Evolutionary conservation across 2,329 filamentous ascomycete genomes (phyloP).

Genomic region (Ascochyta clinopodiicola): DNA sequence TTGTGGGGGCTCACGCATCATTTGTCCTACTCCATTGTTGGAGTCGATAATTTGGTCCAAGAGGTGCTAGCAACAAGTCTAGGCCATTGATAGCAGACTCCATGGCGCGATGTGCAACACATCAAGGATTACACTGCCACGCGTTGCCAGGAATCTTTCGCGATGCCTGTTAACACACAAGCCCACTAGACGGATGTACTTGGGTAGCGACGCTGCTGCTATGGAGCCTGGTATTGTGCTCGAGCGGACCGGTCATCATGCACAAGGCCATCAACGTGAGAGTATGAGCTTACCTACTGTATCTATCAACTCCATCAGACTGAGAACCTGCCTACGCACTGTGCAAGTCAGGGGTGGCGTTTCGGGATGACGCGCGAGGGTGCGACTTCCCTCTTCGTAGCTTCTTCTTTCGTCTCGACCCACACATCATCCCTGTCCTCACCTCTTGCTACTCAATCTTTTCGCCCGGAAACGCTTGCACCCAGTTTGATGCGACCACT

Average conservation of each 20-base stretch:
- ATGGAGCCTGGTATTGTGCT: not conserved
- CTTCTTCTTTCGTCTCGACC: conserved; percentile 22
- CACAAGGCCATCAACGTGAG: not conserved
- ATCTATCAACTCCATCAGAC: not conserved
- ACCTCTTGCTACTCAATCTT: not conserved
- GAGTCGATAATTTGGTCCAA: not conserved
- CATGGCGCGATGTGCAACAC: not conserved
- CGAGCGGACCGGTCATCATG: not conserved
- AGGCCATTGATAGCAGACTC: not conserved
- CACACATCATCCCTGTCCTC: conserved; percentile 8
- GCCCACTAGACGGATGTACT: not conserved
- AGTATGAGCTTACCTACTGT: not conserved
- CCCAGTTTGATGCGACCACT: not conserved
- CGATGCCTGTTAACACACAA: not conserved
- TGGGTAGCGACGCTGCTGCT: not conserved
- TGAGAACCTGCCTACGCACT: not conserved
- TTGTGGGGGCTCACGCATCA: not conserved
- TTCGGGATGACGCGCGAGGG: conserved; percentile 10
- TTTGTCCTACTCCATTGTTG: not conserved
- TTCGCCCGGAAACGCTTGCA: not conserved
- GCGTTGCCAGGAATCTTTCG: not conserved
- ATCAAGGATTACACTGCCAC: not conserved
- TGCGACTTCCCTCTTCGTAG: conserved; percentile 30
- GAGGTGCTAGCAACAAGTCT: not conserved
- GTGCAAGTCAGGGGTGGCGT: not conserved